Conservation (phyloP, 495 filamentous ascomycete species). For the Talaromyces ruber region DNA sequence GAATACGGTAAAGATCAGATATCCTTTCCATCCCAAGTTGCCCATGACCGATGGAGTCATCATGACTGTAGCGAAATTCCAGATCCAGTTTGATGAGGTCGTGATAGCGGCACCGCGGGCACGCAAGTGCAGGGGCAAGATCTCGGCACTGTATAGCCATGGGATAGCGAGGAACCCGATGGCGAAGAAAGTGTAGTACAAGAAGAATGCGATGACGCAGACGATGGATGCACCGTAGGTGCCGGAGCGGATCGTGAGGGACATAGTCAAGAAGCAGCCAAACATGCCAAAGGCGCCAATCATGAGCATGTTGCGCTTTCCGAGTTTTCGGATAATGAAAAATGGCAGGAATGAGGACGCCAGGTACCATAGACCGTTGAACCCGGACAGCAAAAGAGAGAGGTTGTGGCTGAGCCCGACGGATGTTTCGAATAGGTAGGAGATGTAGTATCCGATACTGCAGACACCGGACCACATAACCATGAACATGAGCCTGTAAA, state of each 20-base stretch:
- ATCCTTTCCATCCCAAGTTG: conserved; percentile 18
- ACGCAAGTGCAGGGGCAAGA: conserved; percentile 40
- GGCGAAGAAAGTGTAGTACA: conserved; percentile 29
- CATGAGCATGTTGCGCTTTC: too few species aligned
- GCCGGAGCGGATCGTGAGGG: conserved; percentile 4
- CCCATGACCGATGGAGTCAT: too few species aligned
- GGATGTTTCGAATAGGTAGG: conserved; percentile 1
- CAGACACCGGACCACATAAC: conserved; percentile 5
- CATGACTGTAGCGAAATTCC: too few species aligned
- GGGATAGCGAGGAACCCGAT: conserved; percentile 46
- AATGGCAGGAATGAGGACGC: too few species aligned
- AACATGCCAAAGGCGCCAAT: conserved; percentile 5
- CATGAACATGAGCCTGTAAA: conserved; percentile 7
- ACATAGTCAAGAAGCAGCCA: conserved; percentile 5
- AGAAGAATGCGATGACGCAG: conserved; percentile 11
- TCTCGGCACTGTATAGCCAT: conserved; percentile 47
- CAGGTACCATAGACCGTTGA: too few species aligned
- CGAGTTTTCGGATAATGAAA: too few species aligned
- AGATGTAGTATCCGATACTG: conserved; percentile 7
- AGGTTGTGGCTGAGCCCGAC: conserved; percentile 5
- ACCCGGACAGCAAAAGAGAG: neutral
- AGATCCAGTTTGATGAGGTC: conserved; percentile 12
- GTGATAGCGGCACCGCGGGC: conserved; percentile 40
- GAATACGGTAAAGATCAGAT: conserved; percentile 44
- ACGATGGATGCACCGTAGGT: conserved; percentile 4